Conservation (phyloP, 2,329 filamentous ascomycete species). For the Alternaria atra region DNA sequence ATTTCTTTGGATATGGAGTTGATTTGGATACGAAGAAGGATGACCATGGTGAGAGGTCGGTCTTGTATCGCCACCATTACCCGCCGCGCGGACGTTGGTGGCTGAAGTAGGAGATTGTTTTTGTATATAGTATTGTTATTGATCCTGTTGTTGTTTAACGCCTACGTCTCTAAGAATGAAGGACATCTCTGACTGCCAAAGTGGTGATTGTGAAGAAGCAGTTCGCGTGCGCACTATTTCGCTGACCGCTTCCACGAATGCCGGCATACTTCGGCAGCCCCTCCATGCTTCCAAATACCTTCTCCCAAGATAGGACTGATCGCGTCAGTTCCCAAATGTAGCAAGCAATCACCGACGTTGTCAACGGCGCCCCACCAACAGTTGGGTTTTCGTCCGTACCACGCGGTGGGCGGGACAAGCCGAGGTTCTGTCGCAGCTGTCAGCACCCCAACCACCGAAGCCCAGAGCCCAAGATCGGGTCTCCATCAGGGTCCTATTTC, state of each 20-base stretch:
- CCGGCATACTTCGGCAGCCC: conserved; percentile 1
- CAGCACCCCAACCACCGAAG: neutral
- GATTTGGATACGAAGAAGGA: conserved; percentile 2
- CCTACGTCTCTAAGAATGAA: neutral
- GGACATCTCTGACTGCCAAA: neutral
- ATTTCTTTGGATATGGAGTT: conserved; percentile 15
- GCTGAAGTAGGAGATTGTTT: neutral
- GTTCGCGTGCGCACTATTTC: neutral
- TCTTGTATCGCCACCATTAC: conserved; percentile 19
- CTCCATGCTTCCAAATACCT: neutral
- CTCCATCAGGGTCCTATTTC: neutral
- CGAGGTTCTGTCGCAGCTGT: conserved; percentile 2
- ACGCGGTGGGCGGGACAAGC: conserved; percentile 4
- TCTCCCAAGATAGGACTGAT: neutral
- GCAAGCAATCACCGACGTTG: conserved; percentile 5
- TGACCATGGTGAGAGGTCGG: conserved; percentile 15
- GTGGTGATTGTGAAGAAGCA: neutral
- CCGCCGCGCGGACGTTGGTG: conserved; percentile 11
- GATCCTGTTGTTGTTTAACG: neutral
- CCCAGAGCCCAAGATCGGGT: conserved; percentile 1
- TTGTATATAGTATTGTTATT: conserved; percentile 7
- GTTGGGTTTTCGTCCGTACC: neutral
- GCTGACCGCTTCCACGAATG: neutral
- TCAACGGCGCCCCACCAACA: neutral
- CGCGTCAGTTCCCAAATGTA: neutral